Base-by-base conservation (phyloP, 768 basidiomycete genomes). In the Kwoniella pini region DNA sequence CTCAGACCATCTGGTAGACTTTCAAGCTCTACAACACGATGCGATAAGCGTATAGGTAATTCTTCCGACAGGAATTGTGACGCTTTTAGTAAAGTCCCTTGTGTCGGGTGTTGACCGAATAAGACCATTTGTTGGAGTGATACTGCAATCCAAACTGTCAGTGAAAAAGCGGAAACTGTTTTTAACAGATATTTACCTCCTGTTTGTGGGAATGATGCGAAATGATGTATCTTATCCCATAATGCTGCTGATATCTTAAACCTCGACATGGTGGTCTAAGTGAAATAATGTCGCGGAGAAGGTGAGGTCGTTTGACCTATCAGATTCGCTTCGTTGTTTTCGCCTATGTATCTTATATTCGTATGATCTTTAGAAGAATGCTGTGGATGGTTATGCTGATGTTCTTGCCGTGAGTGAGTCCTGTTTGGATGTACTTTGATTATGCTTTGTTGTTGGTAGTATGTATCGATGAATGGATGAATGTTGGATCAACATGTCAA, bases 81-180 rank as follows among this genome's bases (percentile, higher is more conserved):
- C 0, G 90, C 96, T 74, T 88, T 88, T n/a, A 97, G 80, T 11
- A 99, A 83, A 0, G 95, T 99, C 0, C 95, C 95, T 76, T 95
- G 91, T 55, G 86, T 88, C 0, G 95, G 94, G 72, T 97, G 90
- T 81, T 96, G 92, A 0, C 95, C 95, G 73, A 99, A 97, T 54
- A 89, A 84, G 50, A 96, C 91, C 94, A 99, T 97, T 80, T 98
- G 95, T 79, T 96, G 90, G 19, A 97, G 82, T 0, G 93, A 96
- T 2, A 98, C 94, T 90, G 70, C 11, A 31, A 7, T 44, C 19
- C 17, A 26, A 44, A 22, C 2, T 30, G 22, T 42, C 40, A 42
- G 12, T 17, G 40, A 19, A 42, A 42, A 13, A 52, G 26, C n/a
- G 11, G 11, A 42, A 6, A 19, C 19, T 42, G 11, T 10, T 7